phyloP scores from a whole-genome alignment of 2,329 filamentous ascomycete species.

The Tolypocladium paradoxum region DNA sequence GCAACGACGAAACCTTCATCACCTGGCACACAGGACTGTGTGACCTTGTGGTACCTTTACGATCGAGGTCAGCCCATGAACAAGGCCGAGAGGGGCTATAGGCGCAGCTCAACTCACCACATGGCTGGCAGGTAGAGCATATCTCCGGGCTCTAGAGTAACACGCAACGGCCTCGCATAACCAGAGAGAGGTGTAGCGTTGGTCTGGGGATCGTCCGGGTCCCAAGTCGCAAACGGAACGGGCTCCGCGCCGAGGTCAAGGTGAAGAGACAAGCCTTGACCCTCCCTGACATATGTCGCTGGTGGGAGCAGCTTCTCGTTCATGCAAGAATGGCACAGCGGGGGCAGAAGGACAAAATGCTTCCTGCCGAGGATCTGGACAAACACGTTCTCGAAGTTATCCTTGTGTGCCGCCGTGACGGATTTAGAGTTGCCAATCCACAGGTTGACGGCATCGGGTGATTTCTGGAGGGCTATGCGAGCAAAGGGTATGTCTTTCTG shows the following conservation, averaged over 20 bases:
- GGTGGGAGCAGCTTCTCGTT: conserved; percentile 48
- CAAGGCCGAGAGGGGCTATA: not conserved
- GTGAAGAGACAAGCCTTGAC: conserved; percentile 16
- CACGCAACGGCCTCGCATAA: conserved; percentile 49
- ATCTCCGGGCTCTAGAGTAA: conserved; percentile 61
- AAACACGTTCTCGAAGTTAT: conserved; percentile 81
- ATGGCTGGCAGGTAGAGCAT: conserved; percentile 75
- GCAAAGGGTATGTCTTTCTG: conserved; percentile 59
- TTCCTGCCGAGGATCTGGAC: conserved; percentile 65
- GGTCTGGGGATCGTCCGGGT: conserved; percentile 48
- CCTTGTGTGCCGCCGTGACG: conserved; percentile 64
- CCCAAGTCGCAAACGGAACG: conserved; percentile 64
- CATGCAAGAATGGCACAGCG: conserved; percentile 57
- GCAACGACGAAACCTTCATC: conserved; percentile 66
- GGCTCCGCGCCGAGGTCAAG: conserved; percentile 21
- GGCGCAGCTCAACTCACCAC: conserved; percentile 42
- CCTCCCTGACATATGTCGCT: conserved; percentile 44
- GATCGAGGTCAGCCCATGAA: not conserved
- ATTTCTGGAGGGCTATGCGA: conserved; percentile 53
- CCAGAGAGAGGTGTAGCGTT: conserved; percentile 47
- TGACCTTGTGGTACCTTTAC: conserved; percentile 66
- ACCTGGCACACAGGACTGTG: conserved; percentile 55
- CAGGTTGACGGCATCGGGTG: conserved; percentile 68
- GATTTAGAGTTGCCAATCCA: conserved; percentile 69
- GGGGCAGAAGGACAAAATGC: conserved; percentile 65